Conservation (phyloP, 352 stramenopile genomes). For the Blastocystis sp. region DNA sequence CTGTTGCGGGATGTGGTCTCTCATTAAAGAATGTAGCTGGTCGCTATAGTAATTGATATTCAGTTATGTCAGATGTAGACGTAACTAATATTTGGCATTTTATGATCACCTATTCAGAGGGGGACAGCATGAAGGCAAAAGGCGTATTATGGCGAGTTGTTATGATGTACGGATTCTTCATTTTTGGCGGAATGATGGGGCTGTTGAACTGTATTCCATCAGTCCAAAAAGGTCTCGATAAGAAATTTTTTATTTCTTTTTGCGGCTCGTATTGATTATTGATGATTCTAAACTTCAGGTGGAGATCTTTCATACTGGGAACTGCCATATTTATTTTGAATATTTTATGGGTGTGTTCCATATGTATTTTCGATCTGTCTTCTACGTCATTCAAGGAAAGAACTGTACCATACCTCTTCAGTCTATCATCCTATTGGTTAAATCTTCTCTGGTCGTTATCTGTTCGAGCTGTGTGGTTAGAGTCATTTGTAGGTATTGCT, state of each 20-base stretch:
- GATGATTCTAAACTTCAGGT: background rate
- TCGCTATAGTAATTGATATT: background rate
- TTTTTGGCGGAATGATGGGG: conserved; percentile 1
- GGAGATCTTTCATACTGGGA: background rate
- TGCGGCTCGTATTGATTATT: background rate
- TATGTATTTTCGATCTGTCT: background rate
- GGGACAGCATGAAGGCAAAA: background rate
- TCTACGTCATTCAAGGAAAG: background rate
- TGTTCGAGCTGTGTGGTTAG: background rate
- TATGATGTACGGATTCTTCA: background rate
- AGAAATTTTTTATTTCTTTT: background rate
- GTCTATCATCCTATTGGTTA: background rate
- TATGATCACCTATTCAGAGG: background rate
- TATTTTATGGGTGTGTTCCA: background rate
- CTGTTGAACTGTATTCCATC: background rate
- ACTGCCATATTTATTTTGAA: background rate
- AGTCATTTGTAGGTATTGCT: background rate
- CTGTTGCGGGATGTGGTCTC: background rate
- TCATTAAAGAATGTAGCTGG: background rate
- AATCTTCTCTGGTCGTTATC: conserved; percentile 36
- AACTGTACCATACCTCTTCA: background rate
- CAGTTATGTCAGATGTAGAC: background rate
- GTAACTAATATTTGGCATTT: background rate
- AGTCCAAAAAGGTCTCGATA: background rate
- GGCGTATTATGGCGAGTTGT: conserved; percentile 1